Evolutionary conservation across 148 eudicot species (phyloP).

Genomic region (Rhododendron ferrugineum): DNA sequence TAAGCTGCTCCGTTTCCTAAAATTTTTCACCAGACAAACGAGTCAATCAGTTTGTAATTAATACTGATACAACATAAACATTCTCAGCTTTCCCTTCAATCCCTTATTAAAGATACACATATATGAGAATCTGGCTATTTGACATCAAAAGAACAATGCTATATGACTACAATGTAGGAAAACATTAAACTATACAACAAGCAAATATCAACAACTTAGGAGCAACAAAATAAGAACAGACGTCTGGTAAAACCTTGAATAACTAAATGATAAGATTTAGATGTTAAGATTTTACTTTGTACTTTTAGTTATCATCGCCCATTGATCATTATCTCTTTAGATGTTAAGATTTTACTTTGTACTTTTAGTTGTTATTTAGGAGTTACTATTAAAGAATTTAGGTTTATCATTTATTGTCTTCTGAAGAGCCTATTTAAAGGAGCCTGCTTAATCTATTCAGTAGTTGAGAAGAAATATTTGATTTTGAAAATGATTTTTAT

Average conservation of each 20-base stretch:
- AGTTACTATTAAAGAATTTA: too few species aligned
- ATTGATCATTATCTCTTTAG: background rate
- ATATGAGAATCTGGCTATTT: background rate
- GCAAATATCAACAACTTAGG: background rate
- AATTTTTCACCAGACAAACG: conserved; percentile 3
- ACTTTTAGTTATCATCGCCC: background rate
- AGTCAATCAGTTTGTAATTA: background rate
- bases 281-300: too few species aligned
- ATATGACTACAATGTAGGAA: background rate
- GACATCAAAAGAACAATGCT: background rate
- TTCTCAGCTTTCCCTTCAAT: background rate
- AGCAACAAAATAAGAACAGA: background rate
- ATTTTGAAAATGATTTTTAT: background rate
- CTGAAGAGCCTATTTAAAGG: too few species aligned
- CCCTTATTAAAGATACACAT: background rate
- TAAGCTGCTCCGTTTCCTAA: conserved; percentile 62
- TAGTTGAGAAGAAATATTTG: background rate
- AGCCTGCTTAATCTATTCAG: too few species aligned
- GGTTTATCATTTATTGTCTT: too few species aligned
- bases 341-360: background rate
- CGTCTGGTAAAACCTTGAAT: background rate
- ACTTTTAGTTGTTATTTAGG: background rate
- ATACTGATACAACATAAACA: background rate
- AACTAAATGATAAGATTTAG: too few species aligned
- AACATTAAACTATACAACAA: background rate